These are phyloP conservation scores for Aspergillus ruber DNA, from an alignment of 2,329 filamentous ascomycete genomes.

Conservation along the genomic window DNA sequence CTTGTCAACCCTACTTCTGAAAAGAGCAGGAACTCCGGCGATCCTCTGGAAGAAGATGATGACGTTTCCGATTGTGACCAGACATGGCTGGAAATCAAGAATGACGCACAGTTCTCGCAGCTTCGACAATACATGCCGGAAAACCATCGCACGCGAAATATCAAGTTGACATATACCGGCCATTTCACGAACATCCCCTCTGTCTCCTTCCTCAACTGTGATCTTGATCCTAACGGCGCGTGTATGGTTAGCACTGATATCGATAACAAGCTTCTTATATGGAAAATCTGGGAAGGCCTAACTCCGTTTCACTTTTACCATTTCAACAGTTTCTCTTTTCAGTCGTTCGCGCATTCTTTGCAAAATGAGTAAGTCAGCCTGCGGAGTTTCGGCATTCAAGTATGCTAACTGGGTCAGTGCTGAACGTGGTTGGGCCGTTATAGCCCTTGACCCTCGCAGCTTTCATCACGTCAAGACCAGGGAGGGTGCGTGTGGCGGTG, in stretches of 20 bases:
- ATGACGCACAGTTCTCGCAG: constrained; percentile 16
- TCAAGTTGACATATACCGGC: constrained; percentile 36
- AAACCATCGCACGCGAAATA: constrained; percentile 34
- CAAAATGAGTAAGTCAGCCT: constrained; percentile 14
- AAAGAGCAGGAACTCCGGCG: constrained; percentile 8
- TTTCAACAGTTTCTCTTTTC: constrained; percentile 22
- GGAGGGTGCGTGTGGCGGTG: constrained; percentile 37
- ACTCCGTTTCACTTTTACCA: constrained; percentile 22
- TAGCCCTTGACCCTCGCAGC: constrained; percentile 39
- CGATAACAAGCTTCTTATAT: constrained; percentile 43
- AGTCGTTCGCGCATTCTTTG: constrained; percentile 20
- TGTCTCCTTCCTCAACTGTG: constrained; percentile 54
- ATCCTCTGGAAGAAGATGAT: constrained; percentile 11
- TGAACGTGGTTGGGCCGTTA: constrained; percentile 40
- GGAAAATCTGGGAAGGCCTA: constrained; percentile 42
- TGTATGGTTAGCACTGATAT: constrained; percentile 57
- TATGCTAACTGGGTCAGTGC: constrained; percentile 9
- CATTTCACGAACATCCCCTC: constrained; percentile 51
- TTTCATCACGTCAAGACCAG: constrained; percentile 31
- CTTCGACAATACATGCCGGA: constrained; percentile 23
- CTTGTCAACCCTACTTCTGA: constrained; percentile 36
- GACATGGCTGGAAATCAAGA: constrained; percentile 29
- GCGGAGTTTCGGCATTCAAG: neutral
- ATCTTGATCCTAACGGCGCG: constrained; percentile 47
- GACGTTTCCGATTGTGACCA: constrained; percentile 16